Base-by-base conservation (phyloP, 176 grass and related monocot species). In the Phyllostachys edulis region DNA sequence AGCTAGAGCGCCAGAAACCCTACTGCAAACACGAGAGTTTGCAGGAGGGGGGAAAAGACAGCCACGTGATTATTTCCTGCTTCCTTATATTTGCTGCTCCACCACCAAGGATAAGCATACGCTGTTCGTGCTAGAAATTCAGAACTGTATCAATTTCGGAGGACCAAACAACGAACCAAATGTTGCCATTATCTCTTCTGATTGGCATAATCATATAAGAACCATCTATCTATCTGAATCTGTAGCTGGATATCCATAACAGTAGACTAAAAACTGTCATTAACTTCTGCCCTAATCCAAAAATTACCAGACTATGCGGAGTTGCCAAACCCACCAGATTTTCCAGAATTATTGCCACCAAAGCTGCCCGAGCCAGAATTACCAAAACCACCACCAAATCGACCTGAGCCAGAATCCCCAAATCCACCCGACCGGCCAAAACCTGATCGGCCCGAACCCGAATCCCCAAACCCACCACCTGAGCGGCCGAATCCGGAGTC, bases 281-380 rank as follows among this genome's bases (percentile, higher is more conserved):
- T 78, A 7, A 56, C 14, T 51, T 74, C 44, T 29, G 13, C 86
- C 20, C 45, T 51, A 63, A 29, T 66, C 60, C 40, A 49, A 57
- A 17, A 24, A 15, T 14, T 66, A 13, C 67, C 36, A 63, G 71
- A 5, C 78, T 86, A 90, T n/a, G 83, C 24, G 9, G 67, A 77
- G 57, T 81, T 75, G 75, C 86, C 77, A 65, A 81, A 80, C 60
- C 85, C 74, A 73, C 75, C 75, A 15, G 70, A 83, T 54, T 26
- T 10, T 50, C 82, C 63, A 59, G 73, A 72, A 9, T 65, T 80
- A n/a, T 46, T 87, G 63, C 77, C 68, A 1, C 87, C 86, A 82
- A 89, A 93, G 63, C 85, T 86, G 63, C 93, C 40, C 5, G 61
- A 92, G 82, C 75, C 82, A 78, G 78, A 90, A 41, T 49, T 45